Conservation (phyloP, 106 monocot species). For the Narthecium ossifragum region DNA sequence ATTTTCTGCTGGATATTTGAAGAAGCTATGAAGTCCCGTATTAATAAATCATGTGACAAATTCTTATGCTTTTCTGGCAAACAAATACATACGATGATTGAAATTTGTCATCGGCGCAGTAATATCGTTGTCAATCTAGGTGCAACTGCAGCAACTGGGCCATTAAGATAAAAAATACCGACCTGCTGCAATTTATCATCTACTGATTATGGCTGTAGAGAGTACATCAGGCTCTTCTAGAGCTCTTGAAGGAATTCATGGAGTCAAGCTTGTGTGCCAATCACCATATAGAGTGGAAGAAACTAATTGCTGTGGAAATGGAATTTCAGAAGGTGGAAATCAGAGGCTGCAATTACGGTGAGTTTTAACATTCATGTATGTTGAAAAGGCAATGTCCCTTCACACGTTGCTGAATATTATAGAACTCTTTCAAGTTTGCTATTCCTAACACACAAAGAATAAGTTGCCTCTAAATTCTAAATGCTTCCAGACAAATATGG, state of each 20-base stretch:
- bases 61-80: too few species aligned
- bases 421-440: neutral
- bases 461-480: too few species aligned
- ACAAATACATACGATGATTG: too few species aligned
- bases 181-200: too few species aligned
- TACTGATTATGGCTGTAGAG: conserved; percentile 51
- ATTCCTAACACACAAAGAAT: neutral
- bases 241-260: conserved; percentile 53
- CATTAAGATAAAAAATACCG: too few species aligned
- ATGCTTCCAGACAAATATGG: conserved; percentile 58
- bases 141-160: too few species aligned
- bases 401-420: neutral
- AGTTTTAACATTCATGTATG: conserved; percentile 2
- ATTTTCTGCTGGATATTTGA: too few species aligned
- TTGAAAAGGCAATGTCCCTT: neutral
- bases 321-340: conserved; percentile 21
- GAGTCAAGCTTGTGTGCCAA: conserved; percentile 36
- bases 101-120: too few species aligned
- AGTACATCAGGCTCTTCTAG: conserved; percentile 22
- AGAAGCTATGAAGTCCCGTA: too few species aligned
- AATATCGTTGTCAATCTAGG: too few species aligned
- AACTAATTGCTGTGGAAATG: conserved; percentile 5
- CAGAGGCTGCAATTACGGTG: conserved; percentile 50
- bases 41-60: too few species aligned
- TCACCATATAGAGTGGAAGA: conserved; percentile 22